Evolutionary conservation across 2,329 filamentous ascomycete genomes (phyloP).

Genomic region (Fusarium nematophilum): DNA sequence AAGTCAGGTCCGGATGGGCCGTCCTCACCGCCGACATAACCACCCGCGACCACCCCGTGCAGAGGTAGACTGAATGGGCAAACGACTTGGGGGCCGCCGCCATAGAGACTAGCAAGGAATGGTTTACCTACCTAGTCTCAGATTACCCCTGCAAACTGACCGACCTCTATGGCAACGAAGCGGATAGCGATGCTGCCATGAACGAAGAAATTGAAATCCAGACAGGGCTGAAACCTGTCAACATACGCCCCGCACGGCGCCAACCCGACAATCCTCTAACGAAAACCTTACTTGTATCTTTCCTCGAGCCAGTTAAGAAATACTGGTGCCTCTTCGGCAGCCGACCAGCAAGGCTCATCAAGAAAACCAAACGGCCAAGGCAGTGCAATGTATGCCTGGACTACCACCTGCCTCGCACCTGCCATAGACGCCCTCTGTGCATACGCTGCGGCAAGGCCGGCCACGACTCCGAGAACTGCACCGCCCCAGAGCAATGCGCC

Average conservation of each 20-base stretch:
- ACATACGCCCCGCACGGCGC: conserved; percentile 1
- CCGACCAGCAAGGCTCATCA: conserved; percentile 12
- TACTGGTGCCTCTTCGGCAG: conserved; percentile 16
- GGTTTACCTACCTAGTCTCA: neutral
- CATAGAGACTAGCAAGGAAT: conserved; percentile 17
- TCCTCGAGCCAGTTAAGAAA: conserved; percentile 18
- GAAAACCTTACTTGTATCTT: conserved; percentile 18
- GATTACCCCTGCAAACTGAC: neutral
- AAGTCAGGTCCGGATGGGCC: conserved; percentile 22
- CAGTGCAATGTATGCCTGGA: conserved; percentile 14
- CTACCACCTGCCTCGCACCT: conserved; percentile 2
- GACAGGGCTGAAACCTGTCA: conserved; percentile 1
- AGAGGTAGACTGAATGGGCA: conserved; percentile 21
- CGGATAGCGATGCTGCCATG: neutral
- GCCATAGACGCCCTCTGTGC: conserved; percentile 8
- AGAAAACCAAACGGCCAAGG: conserved; percentile 7
- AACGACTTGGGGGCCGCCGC: conserved; percentile 9
- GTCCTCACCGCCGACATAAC: conserved; percentile 7
- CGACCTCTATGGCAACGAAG: neutral
- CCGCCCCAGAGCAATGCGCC: conserved; percentile 11
- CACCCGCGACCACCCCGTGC: conserved; percentile 16
- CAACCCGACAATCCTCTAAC: conserved; percentile 8
- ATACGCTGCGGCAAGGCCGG: conserved; percentile 20
- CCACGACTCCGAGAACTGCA: conserved; percentile 10
- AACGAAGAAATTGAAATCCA: neutral